phyloP scores from a whole-genome alignment of 2,329 filamentous ascomycete species.

The Trichoderma brevicompactum region DNA sequence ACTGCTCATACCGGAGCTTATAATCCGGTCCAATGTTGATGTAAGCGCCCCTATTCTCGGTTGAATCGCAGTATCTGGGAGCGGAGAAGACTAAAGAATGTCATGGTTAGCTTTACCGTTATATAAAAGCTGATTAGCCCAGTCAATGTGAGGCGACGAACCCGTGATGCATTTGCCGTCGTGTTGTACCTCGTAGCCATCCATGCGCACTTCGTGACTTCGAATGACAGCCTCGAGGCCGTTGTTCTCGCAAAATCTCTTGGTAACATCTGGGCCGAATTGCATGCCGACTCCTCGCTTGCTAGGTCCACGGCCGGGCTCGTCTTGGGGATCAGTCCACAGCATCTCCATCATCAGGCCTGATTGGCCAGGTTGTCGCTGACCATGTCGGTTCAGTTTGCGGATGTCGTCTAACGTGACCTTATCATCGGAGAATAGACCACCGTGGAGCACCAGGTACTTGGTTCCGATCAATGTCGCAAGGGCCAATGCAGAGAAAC shows the following conservation, averaged over 20 bases:
- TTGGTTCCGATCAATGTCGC: slow-evolving; percentile 91
- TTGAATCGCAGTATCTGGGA: slow-evolving; percentile 95
- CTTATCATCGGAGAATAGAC: slow-evolving; percentile 94
- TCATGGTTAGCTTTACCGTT: slow-evolving; percentile 29
- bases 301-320: slow-evolving; percentile 85
- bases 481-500: slow-evolving; percentile 90
- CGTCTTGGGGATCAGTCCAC: slow-evolving; percentile 93
- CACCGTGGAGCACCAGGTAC: slow-evolving; percentile 90
- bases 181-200: slow-evolving; percentile 98
- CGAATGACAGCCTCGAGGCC: slow-evolving; percentile 92
- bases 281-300: slow-evolving; percentile 96
- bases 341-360: slow-evolving; percentile 99
- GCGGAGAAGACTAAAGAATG: slow-evolving; percentile 80
- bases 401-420: slow-evolving; percentile 91
- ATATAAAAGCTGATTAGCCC: neutral
- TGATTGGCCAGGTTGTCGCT: slow-evolving; percentile 88
- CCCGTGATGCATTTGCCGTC: slow-evolving; percentile 93
- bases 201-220: slow-evolving; percentile 98
- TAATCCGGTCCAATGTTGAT: slow-evolving; percentile 95
- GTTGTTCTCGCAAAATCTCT: slow-evolving; percentile 95
- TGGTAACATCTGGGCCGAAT: slow-evolving; percentile 95
- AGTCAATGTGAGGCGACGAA: slow-evolving; percentile 46
- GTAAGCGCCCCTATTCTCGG: slow-evolving; percentile 96
- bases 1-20: slow-evolving; percentile 90
- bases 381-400: slow-evolving; percentile 86